Base-by-base conservation (phyloP, 345 rosid species). In the Linum lewisii region DNA sequence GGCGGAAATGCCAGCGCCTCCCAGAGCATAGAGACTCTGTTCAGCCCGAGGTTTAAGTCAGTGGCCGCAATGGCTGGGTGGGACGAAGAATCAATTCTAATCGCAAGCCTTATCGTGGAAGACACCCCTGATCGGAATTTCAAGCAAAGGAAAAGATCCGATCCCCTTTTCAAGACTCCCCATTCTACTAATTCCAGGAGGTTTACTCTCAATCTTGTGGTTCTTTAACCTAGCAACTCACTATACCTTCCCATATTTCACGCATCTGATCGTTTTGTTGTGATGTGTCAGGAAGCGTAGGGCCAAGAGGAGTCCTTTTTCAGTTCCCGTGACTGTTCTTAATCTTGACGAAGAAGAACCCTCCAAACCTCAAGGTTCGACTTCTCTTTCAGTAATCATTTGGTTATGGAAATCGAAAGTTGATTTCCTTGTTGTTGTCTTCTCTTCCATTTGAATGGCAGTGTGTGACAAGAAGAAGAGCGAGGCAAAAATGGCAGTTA, bases 1-100 rank as follows among this genome's bases (percentile, higher is more conserved):
- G 14, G 11, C 45, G 14, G 45, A 15, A 38, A 9, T 69, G 64
- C 13, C 3, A 6, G 11, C n/a, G 71, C 58, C 16, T 67, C 63
- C 64, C 70, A 66, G 47, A 76, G 56, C 25, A 58, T 58, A 5
- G 87, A 76, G 24, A 18, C 0, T 60, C 37, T 85, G 68, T 74
- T 93, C 68, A 85, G 95, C 62, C 96, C 99, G 23, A 66, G 95
- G 67, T 87, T 93, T 77, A 93, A 76, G 76, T 87, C 92, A 0
- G 78, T 73, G 72, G 99, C 90, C 2, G 95, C 94, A 72, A 72
- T 87, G 94, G 97, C 95, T 15, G 99, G 99, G 19, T 93, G 99
- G 99, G 97, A 93, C 54, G 99, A 87, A 53, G 95, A 87, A 55
- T 83, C 96, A 24, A 81, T 93, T 34, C 58, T 93, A 1, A 25